phyloP scores from a whole-genome alignment of 2,329 filamentous ascomycete genomes.

The Bipolaris bicolor region DNA sequence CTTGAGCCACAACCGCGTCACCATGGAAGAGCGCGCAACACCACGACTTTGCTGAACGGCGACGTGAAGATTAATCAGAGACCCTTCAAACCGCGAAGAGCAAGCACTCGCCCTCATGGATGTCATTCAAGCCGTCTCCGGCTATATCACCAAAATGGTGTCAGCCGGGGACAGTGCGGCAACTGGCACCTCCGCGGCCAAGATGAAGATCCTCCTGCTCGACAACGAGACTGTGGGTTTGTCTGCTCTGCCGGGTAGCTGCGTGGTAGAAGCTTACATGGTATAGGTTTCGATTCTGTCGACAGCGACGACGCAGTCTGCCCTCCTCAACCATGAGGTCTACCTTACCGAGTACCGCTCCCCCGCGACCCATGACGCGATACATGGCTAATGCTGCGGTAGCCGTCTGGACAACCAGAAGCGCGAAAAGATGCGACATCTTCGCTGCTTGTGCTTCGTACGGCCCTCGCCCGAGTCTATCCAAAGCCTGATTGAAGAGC shows the following conservation, averaged over 20 bases:
- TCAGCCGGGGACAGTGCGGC: constrained; percentile 76
- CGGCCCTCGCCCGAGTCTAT: constrained; percentile 92
- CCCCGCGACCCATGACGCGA: constrained; percentile 8
- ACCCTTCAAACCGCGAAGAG: neutral
- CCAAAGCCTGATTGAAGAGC: constrained; percentile 91
- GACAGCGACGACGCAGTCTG: constrained; percentile 92
- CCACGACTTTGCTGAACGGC: neutral
- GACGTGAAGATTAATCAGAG: neutral
- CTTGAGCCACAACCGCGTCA: constrained; percentile 10
- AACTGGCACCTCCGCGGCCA: constrained; percentile 72
- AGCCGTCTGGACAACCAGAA: constrained; percentile 83
- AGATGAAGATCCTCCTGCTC: constrained; percentile 97
- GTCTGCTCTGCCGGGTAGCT: constrained; percentile 45
- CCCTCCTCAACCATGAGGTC: constrained; percentile 92
- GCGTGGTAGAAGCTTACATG: constrained; percentile 21
- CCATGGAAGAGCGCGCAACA: constrained; percentile 10
- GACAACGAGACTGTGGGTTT: constrained; percentile 84
- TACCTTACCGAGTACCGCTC: constrained; percentile 81
- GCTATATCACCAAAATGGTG: constrained; percentile 97
- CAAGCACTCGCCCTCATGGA: constrained; percentile 70
- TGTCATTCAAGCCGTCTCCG: constrained; percentile 87
- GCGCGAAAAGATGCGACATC: constrained; percentile 96
- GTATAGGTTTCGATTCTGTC: constrained; percentile 83
- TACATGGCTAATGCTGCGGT: constrained; percentile 28
- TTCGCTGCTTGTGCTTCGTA: constrained; percentile 91